These are phyloP conservation scores for Alternaria arborescens DNA, from an alignment of 2,329 filamentous ascomycete species.

Conservation along the genomic window DNA sequence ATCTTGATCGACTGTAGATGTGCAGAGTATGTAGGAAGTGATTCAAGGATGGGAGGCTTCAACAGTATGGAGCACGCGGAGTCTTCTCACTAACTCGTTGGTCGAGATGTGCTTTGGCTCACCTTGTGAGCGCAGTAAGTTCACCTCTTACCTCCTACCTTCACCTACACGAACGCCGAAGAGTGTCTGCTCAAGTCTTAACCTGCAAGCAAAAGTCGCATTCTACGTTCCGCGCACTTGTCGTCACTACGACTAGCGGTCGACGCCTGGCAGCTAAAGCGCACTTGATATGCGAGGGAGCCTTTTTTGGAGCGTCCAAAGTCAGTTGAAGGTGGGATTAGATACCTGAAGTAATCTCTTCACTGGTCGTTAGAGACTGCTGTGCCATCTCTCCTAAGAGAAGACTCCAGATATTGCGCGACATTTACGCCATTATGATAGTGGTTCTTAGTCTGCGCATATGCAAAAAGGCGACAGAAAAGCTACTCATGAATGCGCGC, in stretches of 20 bases:
- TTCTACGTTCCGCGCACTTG: no score
- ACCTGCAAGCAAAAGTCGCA: background rate
- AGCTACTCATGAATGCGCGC: background rate
- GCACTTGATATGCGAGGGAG: no score
- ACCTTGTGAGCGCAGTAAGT: background rate
- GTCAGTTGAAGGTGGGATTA: no score
- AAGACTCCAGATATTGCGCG: background rate
- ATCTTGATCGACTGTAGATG: no score
- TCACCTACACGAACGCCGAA: background rate
- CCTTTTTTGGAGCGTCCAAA: no score
- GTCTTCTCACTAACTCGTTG: background rate
- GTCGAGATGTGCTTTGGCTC: background rate
- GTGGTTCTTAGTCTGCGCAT: rapidly evolving
- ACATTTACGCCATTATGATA: rapidly evolving
- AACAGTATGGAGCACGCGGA: background rate
- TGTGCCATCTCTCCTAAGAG: background rate
- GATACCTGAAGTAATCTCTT: no score
- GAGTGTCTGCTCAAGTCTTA: background rate
- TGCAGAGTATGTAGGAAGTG: background rate
- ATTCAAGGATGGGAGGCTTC: background rate
- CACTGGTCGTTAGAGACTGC: no score
- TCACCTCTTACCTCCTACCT: background rate
- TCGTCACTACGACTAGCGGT: no score
- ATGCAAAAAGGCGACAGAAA: rapidly evolving
- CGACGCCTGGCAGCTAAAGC: no score